phyloP scores from a whole-genome alignment of 192 early-diverging fungal species.

The Thoreauomyces humboldtii region DNA sequence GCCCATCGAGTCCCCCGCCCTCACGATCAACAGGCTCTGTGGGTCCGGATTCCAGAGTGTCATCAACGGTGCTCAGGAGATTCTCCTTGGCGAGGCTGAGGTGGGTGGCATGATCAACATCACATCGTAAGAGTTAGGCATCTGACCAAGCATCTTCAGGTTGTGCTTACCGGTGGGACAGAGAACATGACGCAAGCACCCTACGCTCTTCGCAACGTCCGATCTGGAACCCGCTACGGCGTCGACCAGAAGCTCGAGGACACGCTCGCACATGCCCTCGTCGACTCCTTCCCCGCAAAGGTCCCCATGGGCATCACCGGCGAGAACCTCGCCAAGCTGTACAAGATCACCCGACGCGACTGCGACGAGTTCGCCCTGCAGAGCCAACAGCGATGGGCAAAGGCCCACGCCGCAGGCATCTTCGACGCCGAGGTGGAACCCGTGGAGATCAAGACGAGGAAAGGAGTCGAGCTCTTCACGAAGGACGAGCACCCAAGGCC shows the following conservation, averaged over 20 bases:
- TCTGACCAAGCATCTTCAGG: no score
- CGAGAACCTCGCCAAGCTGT: conserved; percentile 85
- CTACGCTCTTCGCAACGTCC: conserved; percentile 74
- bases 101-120: no score
- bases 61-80: conserved; percentile 93
- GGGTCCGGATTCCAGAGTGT: conserved; percentile 95
- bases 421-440: conserved; percentile 83
- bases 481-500: conserved; percentile 90
- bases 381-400: conserved; percentile 87
- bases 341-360: conserved; percentile 75
- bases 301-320: conserved; percentile 94
- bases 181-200: conserved; percentile 96
- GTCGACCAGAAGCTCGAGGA: conserved; percentile 88
- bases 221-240: conserved; percentile 86
- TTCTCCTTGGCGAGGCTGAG: conserved; percentile 75
- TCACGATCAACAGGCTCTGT: conserved; percentile 94
- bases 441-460: conserved; percentile 78
- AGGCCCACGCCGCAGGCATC: conserved; percentile 68
- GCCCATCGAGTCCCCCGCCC: conserved; percentile 79
- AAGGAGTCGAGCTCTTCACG: conserved; percentile 66
- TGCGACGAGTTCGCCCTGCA: conserved; percentile 81
- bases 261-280: conserved; percentile 75
- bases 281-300: conserved; percentile 79
- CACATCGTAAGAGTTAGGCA: no score
- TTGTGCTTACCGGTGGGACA: conserved; percentile 86